These are phyloP conservation scores for Pythium rishiriense DNA, from an alignment of 352 stramenopile species.

Conservation along the genomic window DNA sequence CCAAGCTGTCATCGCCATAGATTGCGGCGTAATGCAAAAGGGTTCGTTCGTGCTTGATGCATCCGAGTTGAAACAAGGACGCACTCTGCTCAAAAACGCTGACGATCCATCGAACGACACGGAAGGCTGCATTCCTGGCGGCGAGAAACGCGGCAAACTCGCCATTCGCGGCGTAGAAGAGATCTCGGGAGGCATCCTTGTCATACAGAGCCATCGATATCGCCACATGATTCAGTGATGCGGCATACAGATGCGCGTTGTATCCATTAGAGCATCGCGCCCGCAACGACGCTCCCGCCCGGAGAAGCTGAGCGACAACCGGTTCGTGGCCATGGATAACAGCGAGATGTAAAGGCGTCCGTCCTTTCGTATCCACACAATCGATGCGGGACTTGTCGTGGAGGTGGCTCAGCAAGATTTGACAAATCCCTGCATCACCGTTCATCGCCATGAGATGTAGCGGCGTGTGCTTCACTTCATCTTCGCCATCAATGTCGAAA, in stretches of 20 bases:
- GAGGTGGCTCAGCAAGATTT: constrained; percentile 33
- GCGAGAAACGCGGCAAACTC: constrained; percentile 56
- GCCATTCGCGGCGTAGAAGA: constrained; percentile 30
- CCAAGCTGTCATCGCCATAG: constrained; percentile 39
- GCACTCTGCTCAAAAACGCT: constrained; percentile 29
- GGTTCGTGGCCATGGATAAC: constrained; percentile 47
- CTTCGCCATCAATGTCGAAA: constrained; percentile 46
- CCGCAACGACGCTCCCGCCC: constrained; percentile 38
- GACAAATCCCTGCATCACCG: constrained; percentile 45
- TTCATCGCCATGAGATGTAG: constrained; percentile 48
- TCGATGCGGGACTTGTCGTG: constrained; percentile 33
- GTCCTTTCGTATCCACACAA: constrained; percentile 31
- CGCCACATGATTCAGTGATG: constrained; percentile 46
- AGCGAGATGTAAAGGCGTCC: constrained; percentile 51
- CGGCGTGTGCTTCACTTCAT: constrained; percentile 45
- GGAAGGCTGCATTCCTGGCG: constrained; percentile 37
- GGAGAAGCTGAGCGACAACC: constrained; percentile 38
- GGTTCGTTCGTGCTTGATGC: constrained; percentile 29
- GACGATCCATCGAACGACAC: constrained; percentile 54
- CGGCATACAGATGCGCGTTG: constrained; percentile 51
- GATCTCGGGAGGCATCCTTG: constrained; percentile 17
- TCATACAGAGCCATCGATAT: constrained; percentile 49
- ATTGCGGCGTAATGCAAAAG: constrained; percentile 55
- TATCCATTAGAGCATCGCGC: constrained; percentile 37
- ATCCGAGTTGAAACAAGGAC: constrained; percentile 18